Evolutionary conservation across 176 grass and related monocot species (phyloP).

Genomic region (Poa pratensis): DNA sequence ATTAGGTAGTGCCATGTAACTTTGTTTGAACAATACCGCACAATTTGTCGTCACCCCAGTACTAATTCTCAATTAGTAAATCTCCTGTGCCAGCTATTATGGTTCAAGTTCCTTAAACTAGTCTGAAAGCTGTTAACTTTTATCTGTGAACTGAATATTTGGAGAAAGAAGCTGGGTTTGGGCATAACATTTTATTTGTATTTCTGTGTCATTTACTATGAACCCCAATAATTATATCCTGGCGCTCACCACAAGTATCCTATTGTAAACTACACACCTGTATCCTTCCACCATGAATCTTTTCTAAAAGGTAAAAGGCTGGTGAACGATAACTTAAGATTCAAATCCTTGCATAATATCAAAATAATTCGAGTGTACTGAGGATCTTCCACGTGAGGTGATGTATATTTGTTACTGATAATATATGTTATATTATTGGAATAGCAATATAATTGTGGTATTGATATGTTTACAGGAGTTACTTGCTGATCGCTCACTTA

Average conservation of each 20-base stretch:
- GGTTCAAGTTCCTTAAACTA: constrained; percentile 17
- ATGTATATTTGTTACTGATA: neutral
- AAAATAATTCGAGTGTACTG: neutral
- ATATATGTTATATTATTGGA: neutral
- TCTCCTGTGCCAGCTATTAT: constrained; percentile 3
- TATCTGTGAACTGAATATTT: constrained; percentile 9
- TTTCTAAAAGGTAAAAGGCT: neutral
- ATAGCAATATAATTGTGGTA: neutral
- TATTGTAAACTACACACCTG: neutral
- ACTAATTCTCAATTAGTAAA: neutral
- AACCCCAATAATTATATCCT: neutral
- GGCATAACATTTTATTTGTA: constrained; percentile 11
- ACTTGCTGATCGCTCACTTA: constrained; percentile 56
- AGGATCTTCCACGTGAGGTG: neutral
- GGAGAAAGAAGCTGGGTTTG: neutral
- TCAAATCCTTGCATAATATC: neutral
- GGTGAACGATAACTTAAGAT: neutral
- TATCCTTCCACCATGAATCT: neutral
- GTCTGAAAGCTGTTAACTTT: neutral
- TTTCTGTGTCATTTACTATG: constrained; percentile 5
- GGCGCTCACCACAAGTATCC: neutral
- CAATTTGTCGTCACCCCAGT: neutral
- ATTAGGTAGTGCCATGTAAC: neutral
- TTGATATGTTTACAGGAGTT: constrained; percentile 59
- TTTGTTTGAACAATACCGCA: neutral